phyloP scores from a whole-genome alignment of 805 yeast genomes.

The Jamesozyma piceae region DNA sequence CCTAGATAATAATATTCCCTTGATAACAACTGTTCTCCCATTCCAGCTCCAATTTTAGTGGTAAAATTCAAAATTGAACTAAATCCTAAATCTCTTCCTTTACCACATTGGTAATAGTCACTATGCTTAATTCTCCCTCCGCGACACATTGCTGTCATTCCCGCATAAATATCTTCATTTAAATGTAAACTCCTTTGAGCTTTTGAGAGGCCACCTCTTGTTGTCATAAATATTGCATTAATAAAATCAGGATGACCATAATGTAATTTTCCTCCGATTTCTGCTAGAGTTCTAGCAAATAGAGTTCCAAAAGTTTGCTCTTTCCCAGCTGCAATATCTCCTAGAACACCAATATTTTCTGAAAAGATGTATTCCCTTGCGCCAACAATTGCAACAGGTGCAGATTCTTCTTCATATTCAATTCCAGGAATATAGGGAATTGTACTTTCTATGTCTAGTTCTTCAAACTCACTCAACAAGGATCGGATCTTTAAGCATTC shows the following conservation, averaged over 20 bases:
- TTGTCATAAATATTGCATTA: slow-evolving; percentile 84
- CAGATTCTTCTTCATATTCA: slow-evolving; percentile 42
- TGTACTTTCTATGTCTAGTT: slow-evolving; percentile 43
- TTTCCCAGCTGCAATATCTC: slow-evolving; percentile 95
- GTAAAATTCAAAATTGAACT: slow-evolving; percentile 88
- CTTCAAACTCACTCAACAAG: slow-evolving; percentile 86
- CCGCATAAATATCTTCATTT: slow-evolving; percentile 94
- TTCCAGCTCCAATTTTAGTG: slow-evolving; percentile 93
- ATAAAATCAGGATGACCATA: slow-evolving; percentile 96
- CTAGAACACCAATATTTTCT: slow-evolving; percentile 83
- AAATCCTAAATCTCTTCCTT: slow-evolving; percentile 92
- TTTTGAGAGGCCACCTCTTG: slow-evolving; percentile 91
- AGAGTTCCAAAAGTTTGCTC: slow-evolving; percentile 95
- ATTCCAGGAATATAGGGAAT: slow-evolving; percentile 56
- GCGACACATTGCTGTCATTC: slow-evolving; percentile 79
- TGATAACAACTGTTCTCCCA: slow-evolving; percentile 93
- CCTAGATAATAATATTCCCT: slow-evolving; percentile 89
- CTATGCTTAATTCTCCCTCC: slow-evolving; percentile 94
- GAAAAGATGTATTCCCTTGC: slow-evolving; percentile 93
- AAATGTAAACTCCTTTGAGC: slow-evolving; percentile 90
- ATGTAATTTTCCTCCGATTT: slow-evolving; percentile 89
- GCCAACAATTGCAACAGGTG: slow-evolving; percentile 89
- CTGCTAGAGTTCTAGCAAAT: slow-evolving; percentile 87
- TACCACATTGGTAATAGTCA: slow-evolving; percentile 94
- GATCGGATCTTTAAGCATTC: slow-evolving; percentile 88